Evolutionary conservation across 225 moss, liverwort and hornwort species (phyloP), one percentile per base, ranked within the genome.

Genomic region (Rhytidiadelphus loreus): DNA sequence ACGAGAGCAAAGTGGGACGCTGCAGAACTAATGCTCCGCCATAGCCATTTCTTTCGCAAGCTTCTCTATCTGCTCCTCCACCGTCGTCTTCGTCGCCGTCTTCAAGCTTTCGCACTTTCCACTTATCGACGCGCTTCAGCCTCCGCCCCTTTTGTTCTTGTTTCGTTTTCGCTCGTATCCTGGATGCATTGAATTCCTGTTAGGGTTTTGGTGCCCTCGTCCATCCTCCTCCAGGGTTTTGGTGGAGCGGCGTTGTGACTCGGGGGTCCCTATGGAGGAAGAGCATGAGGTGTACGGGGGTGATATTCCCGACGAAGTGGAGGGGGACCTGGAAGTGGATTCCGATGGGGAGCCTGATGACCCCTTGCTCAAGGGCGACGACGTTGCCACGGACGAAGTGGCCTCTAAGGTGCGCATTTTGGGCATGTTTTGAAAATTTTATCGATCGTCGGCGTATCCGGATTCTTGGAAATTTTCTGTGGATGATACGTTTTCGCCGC

Each of bases 241-340:
- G 77, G 86, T 80, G 90, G 37, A 65, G 70, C 25, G 60, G 39
- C 81, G 13, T 61, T 4, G n/a, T 28, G 20, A 65, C 13, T 50
- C 37, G 8, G 65, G 60, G 86, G 50, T 26, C 13, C n/a, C 53
- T 4, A 97, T 97, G 97, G 97, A 95, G 86, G 97, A 97, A 80
- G 97, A 97, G 89, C 97, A 97, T 84, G 97, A 97, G 93, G 97
- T 97, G 33, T 97, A 97, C 91, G 97, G 97, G 29, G 97, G 95
- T 81, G 96, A 97, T 84, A 97, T 97, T 92, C 97, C 97, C 69
- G 96, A 95, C 88, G 97, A 95, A 83, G 95, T 95, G 74, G 97
- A 97, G 89, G 97, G 96, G 71, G 97, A 97, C 90, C 86, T 97
- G 85, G 96, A 96, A 90, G 95, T 92, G 50, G 97, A 97, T 90